Percentiles rank a stretch among this genome's conserved stretches.
Evolutionary conservation across 441 rosid genomes (phyloP).

Genomic region (Populus hybrid): DNA sequence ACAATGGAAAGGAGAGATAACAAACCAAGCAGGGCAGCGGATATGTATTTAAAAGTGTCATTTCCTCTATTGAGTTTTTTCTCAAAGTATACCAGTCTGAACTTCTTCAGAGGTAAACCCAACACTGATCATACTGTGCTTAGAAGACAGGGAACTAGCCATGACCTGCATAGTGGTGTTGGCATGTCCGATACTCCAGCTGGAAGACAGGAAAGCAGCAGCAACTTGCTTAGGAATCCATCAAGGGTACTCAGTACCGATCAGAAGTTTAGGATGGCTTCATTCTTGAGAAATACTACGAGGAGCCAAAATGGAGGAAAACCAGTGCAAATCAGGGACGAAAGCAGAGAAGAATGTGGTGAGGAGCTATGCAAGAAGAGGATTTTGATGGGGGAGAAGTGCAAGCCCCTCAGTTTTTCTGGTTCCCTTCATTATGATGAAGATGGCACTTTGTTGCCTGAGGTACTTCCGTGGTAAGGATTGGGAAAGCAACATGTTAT

Average conservation of each 20-base stretch:
- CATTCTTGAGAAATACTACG: slow-evolving; percentile 7
- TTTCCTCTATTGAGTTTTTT: slow-evolving; percentile 12
- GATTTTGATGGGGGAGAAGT: slow-evolving; percentile 69
- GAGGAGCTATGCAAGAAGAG: slow-evolving; percentile 70
- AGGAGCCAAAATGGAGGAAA: neutral
- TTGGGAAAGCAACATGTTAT: neutral
- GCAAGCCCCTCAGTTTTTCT: slow-evolving; percentile 53
- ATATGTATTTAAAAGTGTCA: neutral
- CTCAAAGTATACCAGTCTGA: neutral
- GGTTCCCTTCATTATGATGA: slow-evolving; percentile 48
- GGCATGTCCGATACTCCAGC: neutral
- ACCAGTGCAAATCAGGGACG: neutral
- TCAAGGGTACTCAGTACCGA: slow-evolving; percentile 22
- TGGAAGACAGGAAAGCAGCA: slow-evolving; percentile 10
- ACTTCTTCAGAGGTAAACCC: neutral
- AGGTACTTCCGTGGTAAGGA: slow-evolving; percentile 10
- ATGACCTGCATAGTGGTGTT: neutral
- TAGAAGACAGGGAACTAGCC: neutral
- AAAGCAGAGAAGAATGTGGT: neutral
- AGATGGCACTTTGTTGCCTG: slow-evolving; percentile 53
- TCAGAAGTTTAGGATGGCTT: slow-evolving; percentile 27
- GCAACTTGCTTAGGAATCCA: slow-evolving; percentile 11
- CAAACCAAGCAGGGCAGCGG: neutral
- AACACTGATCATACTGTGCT: slow-evolving; percentile 1
- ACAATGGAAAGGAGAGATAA: slow-evolving; percentile 4